Conservation (phyloP, 257 asterid genomes). For the Solanum chiquidenum region DNA sequence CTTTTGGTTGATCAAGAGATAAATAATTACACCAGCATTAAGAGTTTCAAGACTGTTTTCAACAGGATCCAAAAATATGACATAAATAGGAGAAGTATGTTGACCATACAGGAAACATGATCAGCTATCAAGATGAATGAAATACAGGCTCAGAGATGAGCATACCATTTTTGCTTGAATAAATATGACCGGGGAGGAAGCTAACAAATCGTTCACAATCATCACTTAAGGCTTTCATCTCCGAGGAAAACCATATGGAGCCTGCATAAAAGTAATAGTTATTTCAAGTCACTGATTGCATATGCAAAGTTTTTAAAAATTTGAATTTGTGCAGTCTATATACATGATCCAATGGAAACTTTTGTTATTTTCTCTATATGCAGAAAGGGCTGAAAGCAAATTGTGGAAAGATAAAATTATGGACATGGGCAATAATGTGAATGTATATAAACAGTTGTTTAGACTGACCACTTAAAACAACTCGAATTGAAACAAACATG, state of each 20-base stretch:
- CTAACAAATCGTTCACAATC: slow-evolving; percentile 88
- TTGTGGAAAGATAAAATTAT: not conserved
- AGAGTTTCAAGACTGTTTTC: not conserved
- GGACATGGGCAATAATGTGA: not conserved
- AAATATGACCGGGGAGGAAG: slow-evolving; percentile 92
- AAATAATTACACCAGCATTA: not conserved
- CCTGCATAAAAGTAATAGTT: slow-evolving; percentile 45
- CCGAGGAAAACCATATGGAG: slow-evolving; percentile 96
- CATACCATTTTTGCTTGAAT: slow-evolving; percentile 90
- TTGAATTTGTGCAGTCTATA: not conserved
- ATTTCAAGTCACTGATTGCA: not conserved
- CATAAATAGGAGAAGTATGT: not conserved
- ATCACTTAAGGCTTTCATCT: slow-evolving; percentile 98
- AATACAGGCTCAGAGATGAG: not conserved
- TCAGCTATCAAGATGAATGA: not conserved
- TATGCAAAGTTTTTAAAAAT: not conserved
- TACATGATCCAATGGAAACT: not conserved
- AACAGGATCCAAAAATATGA: not conserved
- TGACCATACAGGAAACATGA: not conserved
- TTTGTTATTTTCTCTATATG: not conserved
- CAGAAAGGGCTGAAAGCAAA: not conserved
- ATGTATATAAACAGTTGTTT: not conserved
- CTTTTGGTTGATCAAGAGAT: not conserved
- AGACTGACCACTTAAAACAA: not conserved
- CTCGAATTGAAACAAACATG: not conserved